Conservation (phyloP, 1,284 basidiomycete genomes). For the Chalciporus sp. region DNA sequence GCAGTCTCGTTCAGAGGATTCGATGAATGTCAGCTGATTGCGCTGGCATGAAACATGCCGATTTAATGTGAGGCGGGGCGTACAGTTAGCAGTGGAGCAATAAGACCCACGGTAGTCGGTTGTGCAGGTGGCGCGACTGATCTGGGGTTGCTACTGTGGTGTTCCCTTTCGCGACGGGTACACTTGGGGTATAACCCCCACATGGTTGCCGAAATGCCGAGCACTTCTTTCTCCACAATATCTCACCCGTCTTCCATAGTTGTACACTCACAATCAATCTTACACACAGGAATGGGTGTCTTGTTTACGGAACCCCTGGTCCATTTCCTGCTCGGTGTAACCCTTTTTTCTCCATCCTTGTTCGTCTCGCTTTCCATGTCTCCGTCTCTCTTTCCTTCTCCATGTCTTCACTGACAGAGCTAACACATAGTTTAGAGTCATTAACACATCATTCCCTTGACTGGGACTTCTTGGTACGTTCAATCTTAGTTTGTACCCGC, state of each 20-base stretch:
- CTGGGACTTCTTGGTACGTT: slow-evolving; percentile 36
- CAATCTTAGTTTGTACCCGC: slow-evolving; percentile 4
- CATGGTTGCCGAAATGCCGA: slow-evolving; percentile 38
- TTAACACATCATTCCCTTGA: slow-evolving; percentile 31
- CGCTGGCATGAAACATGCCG: slow-evolving; percentile 19
- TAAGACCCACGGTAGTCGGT: slow-evolving; percentile 26
- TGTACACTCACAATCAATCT: slow-evolving; percentile 35
- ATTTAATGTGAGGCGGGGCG: slow-evolving; percentile 29
- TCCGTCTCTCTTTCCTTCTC: slow-evolving; percentile 7
- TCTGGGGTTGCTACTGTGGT: slow-evolving; percentile 30
- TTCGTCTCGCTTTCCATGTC: slow-evolving; percentile 24
- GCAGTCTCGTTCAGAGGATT: slow-evolving; percentile 28
- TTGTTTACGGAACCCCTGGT: slow-evolving; percentile 33
- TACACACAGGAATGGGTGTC: slow-evolving; percentile 34
- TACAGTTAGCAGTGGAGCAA: slow-evolving; percentile 26
- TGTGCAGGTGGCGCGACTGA: slow-evolving; percentile 21
- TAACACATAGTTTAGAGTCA: slow-evolving; percentile 28
- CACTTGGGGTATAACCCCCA: not conserved
- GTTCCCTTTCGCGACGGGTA: slow-evolving; percentile 11
- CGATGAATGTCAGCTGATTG: slow-evolving; percentile 34
- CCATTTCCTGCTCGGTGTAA: slow-evolving; percentile 23
- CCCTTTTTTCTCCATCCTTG: slow-evolving; percentile 20
- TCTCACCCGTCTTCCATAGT: slow-evolving; percentile 35
- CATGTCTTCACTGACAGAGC: slow-evolving; percentile 33
- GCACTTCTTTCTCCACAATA: slow-evolving; percentile 35